phyloP scores from a whole-genome alignment of 148 eudicot species.

The Chenopodium suecicum region DNA sequence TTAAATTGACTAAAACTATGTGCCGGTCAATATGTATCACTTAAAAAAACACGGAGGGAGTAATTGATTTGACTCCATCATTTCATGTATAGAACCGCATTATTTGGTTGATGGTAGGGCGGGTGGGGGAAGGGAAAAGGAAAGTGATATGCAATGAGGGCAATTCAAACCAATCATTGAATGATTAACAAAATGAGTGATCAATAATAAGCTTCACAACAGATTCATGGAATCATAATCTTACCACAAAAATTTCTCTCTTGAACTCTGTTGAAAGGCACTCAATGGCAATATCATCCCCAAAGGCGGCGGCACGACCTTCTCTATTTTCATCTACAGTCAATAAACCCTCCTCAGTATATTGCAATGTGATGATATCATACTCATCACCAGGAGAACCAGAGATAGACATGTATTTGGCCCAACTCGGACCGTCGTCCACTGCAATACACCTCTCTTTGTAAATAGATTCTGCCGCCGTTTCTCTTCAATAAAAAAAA shows the following conservation, averaged over 20 bases:
- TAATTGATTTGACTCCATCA: background rate
- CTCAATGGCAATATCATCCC: conserved; percentile 92
- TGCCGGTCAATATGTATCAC: too few species aligned
- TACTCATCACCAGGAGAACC: conserved; percentile 86
- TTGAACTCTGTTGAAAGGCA: conserved; percentile 89
- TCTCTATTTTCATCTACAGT: conserved; percentile 84
- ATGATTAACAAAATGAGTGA: background rate
- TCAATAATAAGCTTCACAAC: background rate
- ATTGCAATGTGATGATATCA: conserved; percentile 85
- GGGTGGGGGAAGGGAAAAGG: background rate
- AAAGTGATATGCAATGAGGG: background rate
- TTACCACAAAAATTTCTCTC: conserved; percentile 91
- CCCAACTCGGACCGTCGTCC: conserved; percentile 88
- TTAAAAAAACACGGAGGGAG: too few species aligned
- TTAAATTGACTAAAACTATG: too few species aligned
- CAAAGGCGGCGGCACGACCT: conserved; percentile 91
- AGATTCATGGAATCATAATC: conserved; percentile 11
- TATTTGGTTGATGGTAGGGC: background rate
- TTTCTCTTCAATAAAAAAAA: conserved; percentile 66
- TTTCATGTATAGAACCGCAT: background rate
- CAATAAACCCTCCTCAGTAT: conserved; percentile 89
- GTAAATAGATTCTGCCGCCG: conserved; percentile 86
- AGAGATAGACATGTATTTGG: conserved; percentile 92
- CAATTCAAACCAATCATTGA: background rate
- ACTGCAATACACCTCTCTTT: conserved; percentile 88